These are phyloP conservation scores for Phytophthora niederhauseri DNA, from an alignment of 352 stramenopile genomes.

Conservation along the genomic window DNA sequence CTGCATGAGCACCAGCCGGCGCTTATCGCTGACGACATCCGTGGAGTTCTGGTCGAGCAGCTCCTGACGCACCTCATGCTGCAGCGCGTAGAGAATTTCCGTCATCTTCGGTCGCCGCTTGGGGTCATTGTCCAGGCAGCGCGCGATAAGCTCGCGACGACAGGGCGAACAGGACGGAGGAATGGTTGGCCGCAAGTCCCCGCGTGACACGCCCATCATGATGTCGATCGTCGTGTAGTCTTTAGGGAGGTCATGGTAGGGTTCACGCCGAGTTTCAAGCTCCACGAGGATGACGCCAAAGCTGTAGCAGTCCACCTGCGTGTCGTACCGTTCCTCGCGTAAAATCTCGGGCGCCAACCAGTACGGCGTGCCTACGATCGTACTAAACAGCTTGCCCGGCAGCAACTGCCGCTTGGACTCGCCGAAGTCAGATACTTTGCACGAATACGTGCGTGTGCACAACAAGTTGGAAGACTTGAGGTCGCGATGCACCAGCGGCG, in stretches of 20 bases:
- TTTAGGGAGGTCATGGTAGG: constrained; percentile 68
- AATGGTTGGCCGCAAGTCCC: constrained; percentile 67
- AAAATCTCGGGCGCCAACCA: constrained; percentile 89
- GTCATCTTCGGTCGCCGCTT: constrained; percentile 75
- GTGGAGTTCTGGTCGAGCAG: constrained; percentile 71
- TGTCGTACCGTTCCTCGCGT: constrained; percentile 80
- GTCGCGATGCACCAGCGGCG: constrained; percentile 80
- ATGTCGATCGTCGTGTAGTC: constrained; percentile 78
- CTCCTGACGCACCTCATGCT: constrained; percentile 82
- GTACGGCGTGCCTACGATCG: constrained; percentile 84
- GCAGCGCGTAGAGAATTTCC: constrained; percentile 71
- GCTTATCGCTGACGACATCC: constrained; percentile 63
- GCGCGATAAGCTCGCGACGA: constrained; percentile 68
- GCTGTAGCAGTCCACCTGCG: constrained; percentile 88
- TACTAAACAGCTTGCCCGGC: constrained; percentile 60
- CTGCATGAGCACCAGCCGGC: constrained; percentile 74
- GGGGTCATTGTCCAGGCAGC: constrained; percentile 67
- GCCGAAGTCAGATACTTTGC: constrained; percentile 86
- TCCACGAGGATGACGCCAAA: constrained; percentile 90
- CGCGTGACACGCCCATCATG: constrained; percentile 76
- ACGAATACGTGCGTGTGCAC: constrained; percentile 74
- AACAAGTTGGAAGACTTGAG: constrained; percentile 85
- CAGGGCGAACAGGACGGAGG: constrained; percentile 59
- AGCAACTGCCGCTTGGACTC: constrained; percentile 67
- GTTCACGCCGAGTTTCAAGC: constrained; percentile 75